Conservation (phyloP, 805 yeast species). For the Jamesozyma lodderae region DNA sequence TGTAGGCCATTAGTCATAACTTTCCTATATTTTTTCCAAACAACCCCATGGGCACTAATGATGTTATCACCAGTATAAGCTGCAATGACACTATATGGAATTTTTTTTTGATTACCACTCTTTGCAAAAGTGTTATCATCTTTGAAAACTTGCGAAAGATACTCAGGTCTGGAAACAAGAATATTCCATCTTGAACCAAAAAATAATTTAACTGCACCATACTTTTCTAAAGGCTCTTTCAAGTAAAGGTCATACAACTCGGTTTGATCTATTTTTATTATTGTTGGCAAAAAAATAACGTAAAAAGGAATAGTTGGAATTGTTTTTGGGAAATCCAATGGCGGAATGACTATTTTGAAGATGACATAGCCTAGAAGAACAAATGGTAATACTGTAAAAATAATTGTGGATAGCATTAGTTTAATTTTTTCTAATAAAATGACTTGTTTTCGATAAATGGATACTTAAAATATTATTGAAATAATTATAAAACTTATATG, state of each 20-base stretch:
- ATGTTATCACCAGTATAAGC: constrained; percentile 53
- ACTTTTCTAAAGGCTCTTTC: constrained; percentile 36
- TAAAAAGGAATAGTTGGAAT: constrained; percentile 58
- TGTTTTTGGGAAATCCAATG: constrained; percentile 40
- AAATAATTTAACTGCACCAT: constrained; percentile 51
- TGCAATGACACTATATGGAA: constrained; percentile 46
- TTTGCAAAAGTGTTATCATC: constrained; percentile 45
- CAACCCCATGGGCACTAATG: constrained; percentile 47
- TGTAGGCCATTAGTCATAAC: constrained; percentile 41
- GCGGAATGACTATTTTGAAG: constrained; percentile 33
- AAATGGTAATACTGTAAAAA: not conserved
- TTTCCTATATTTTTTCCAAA: constrained; percentile 42
- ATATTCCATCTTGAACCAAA: constrained; percentile 58
- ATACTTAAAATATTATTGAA: too few relatives aligned
- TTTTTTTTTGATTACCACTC: constrained; percentile 52
- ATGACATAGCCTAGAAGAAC: not conserved
- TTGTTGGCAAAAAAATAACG: constrained; percentile 41
- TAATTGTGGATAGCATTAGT: not conserved
- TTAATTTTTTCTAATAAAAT: too few relatives aligned
- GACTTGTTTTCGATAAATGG: too few relatives aligned
- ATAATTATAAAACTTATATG: too few relatives aligned
- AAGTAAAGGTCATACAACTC: constrained; percentile 38
- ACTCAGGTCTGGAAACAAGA: constrained; percentile 41
- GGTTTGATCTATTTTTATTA: constrained; percentile 39
- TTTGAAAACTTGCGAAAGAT: constrained; percentile 37